Evolutionary conservation across 768 basidiomycete species (phyloP).

Genomic region (Lentinus tigrinus): DNA sequence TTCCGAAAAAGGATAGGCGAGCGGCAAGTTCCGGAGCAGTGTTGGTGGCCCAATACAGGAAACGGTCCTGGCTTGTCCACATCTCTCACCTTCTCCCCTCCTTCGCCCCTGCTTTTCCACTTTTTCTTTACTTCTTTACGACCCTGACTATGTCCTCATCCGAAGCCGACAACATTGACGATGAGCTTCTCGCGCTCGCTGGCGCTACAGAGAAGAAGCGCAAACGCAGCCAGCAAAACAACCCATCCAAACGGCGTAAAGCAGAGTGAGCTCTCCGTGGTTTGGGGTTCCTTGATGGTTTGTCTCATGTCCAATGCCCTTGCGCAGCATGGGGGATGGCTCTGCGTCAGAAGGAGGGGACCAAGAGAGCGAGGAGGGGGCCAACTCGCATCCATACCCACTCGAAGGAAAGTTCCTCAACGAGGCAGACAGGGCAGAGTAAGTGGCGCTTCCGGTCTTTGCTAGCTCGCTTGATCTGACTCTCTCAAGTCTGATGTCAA

Average conservation of each 20-base stretch:
- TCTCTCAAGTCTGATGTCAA: constrained; percentile 58
- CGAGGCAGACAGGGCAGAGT: constrained; percentile 81
- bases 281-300: background rate
- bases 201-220: constrained; percentile 69
- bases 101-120: background rate
- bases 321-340: constrained; percentile 23
- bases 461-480: background rate
- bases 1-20: too few relatives aligned
- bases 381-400: constrained; percentile 70
- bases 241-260: constrained; percentile 66
- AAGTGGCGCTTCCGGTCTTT: constrained; percentile 33
- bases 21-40: too few relatives aligned
- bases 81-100: background rate
- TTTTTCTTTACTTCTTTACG: constrained; percentile 11
- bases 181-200: constrained; percentile 80
- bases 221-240: constrained; percentile 50
- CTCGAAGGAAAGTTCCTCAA: constrained; percentile 90
- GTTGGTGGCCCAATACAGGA: too few relatives aligned
- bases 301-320: background rate
- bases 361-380: constrained; percentile 63
- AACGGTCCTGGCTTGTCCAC: background rate
- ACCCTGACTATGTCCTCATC: constrained; percentile 44
- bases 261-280: constrained; percentile 55
- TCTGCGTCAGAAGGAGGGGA: constrained; percentile 50
- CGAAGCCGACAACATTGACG: constrained; percentile 52